These are phyloP conservation scores for Seiridium unicorne DNA, from an alignment of 2,329 filamentous ascomycete species.

Conservation along the genomic window DNA sequence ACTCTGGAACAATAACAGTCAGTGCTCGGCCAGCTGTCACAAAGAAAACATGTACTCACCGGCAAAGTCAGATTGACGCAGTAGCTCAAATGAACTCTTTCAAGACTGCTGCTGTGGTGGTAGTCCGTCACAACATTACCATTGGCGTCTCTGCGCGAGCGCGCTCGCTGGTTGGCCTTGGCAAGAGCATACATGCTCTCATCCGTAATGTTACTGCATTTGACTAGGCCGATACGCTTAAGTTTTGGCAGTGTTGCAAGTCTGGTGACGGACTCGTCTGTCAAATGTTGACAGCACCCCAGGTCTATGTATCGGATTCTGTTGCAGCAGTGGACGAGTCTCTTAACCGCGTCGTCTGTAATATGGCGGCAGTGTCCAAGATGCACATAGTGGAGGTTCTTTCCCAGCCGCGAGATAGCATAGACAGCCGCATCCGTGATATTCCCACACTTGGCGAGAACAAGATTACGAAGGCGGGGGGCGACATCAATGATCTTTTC, in stretches of 20 bases:
- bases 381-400: conserved; percentile 96
- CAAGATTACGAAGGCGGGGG: conserved; percentile 85
- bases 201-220: conserved; percentile 89
- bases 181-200: conserved; percentile 83
- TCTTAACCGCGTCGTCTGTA: conserved; percentile 84
- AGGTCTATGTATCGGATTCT: conserved; percentile 96
- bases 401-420: conserved; percentile 84
- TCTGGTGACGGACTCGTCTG: conserved; percentile 80
- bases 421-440: conserved; percentile 87
- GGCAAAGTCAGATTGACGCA: conserved; percentile 80
- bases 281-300: conserved; percentile 88
- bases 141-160: conserved; percentile 46
- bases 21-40: conserved; percentile 15
- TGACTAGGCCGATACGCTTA: conserved; percentile 91
- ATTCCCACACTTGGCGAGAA: conserved; percentile 89
- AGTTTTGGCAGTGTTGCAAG: conserved; percentile 87
- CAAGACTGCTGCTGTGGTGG: conserved; percentile 66
- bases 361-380: conserved; percentile 90
- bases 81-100: conserved; percentile 95
- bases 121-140: conserved; percentile 51
- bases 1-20: conserved; percentile 54
- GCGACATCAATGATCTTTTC: conserved; percentile 84
- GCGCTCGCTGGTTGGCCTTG: conserved; percentile 58
- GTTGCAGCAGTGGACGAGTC: conserved; percentile 81
- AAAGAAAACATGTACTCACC: conserved; percentile 48